Conservation (phyloP, 495 filamentous ascomycete genomes). For the Lophium mytilinum region DNA sequence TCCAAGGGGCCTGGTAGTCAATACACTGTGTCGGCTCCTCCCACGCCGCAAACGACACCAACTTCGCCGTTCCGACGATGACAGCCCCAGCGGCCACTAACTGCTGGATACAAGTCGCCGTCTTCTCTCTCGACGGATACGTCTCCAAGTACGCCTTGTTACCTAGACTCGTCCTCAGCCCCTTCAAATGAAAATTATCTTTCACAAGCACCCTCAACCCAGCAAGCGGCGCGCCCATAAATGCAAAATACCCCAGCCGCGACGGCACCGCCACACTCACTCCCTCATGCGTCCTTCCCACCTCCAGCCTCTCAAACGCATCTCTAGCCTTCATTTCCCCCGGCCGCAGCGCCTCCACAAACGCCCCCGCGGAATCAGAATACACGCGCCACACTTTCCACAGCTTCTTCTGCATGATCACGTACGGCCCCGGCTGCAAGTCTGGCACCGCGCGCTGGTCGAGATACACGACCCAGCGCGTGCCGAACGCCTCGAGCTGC, state of each 20-base stretch:
- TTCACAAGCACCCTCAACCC: constrained; percentile 1
- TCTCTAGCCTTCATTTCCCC: not conserved
- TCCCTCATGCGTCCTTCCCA: not conserved
- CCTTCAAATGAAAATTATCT: constrained; percentile 1
- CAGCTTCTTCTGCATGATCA: not conserved
- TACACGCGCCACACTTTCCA: not conserved
- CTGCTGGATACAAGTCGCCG: not conserved
- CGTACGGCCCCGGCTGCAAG: not conserved
- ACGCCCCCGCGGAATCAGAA: not conserved
- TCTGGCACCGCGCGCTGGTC: not conserved
- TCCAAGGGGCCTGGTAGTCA: constrained; percentile 20
- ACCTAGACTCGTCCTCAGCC: not conserved
- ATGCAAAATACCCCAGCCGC: not conserved
- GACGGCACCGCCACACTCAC: not conserved
- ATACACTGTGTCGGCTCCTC: constrained; percentile 24
- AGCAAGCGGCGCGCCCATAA: not conserved
- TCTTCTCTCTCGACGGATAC: not conserved
- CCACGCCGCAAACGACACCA: not conserved
- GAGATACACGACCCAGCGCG: not conserved
- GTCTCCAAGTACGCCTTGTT: not conserved
- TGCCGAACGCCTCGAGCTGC: not conserved
- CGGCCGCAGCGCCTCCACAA: not conserved
- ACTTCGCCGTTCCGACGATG: constrained; percentile 1
- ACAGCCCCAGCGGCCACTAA: not conserved
- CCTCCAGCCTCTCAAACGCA: not conserved